These are phyloP conservation scores for Aspergillus glaucus DNA, from an alignment of 2,329 filamentous ascomycete species.

Conservation along the genomic window DNA sequence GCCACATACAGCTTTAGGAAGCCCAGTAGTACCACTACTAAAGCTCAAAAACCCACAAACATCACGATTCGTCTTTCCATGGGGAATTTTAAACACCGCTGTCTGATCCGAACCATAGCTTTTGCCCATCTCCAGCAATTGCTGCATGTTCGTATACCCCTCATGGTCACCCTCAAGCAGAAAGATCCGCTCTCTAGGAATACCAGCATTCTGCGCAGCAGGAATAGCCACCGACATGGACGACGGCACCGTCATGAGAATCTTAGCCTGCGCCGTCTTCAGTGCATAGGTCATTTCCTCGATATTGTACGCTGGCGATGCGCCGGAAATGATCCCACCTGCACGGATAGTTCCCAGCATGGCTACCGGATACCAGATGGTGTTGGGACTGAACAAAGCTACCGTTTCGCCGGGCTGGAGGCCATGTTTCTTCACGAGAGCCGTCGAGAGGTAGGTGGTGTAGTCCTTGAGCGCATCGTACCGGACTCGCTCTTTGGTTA, in stretches of 20 bases:
- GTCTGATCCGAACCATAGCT: conserved; percentile 39
- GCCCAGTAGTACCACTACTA: conserved; percentile 45
- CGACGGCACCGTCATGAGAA: conserved; percentile 52
- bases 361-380: conserved; percentile 61
- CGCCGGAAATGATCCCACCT: conserved; percentile 53
- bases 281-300: conserved; percentile 64
- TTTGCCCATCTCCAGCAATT: conserved; percentile 28
- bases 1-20: conserved; percentile 40
- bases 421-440: conserved; percentile 50
- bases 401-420: conserved; percentile 52
- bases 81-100: conserved; percentile 44
- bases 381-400: conserved; percentile 58
- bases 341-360: conserved; percentile 52
- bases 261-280: conserved; percentile 51
- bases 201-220: conserved; percentile 50
- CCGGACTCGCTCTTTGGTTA: conserved; percentile 52
- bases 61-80: conserved; percentile 51
- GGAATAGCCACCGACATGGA: conserved; percentile 50
- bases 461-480: conserved; percentile 54
- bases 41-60: conserved; percentile 50
- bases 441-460: conserved; percentile 55
- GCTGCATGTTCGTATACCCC: conserved; percentile 42
- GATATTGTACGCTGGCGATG: conserved; percentile 59
- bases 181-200: conserved; percentile 49
- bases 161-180: conserved; percentile 50